Percentiles rank a stretch among this genome's conserved stretches.
phyloP scores from a whole-genome alignment of 73 alveolate species.

The Diophrys appendiculata region DNA sequence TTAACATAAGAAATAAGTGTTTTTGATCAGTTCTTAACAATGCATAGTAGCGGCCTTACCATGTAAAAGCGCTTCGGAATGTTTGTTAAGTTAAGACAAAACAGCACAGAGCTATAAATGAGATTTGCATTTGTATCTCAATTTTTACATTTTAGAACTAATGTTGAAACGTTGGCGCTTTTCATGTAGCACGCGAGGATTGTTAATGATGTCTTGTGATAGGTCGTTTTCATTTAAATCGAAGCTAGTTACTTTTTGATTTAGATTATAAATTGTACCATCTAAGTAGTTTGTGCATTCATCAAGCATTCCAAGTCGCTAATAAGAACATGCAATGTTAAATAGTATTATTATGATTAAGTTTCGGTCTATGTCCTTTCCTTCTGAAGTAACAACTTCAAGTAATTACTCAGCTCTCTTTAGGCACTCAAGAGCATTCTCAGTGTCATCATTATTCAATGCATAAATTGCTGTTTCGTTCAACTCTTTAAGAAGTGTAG shows the following conservation, averaged over 20 bases:
- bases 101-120: constrained; percentile 91
- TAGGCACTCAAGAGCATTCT: constrained; percentile 22
- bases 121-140: constrained; percentile 79
- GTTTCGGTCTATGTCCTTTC: constrained; percentile 61
- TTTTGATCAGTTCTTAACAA: constrained; percentile 75
- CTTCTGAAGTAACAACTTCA: constrained; percentile 52
- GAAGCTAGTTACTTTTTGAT: constrained; percentile 48
- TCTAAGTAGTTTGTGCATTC: constrained; percentile 59
- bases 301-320: constrained; percentile 51
- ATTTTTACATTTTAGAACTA: constrained; percentile 65
- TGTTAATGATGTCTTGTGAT: not conserved
- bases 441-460: constrained; percentile 10
- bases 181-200: constrained; percentile 25
- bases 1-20: constrained; percentile 38
- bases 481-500: not conserved
- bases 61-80: constrained; percentile 82
- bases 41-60: constrained; percentile 80
- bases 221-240: constrained; percentile 10
- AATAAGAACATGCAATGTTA: constrained; percentile 55
- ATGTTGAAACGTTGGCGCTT: constrained; percentile 39
- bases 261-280: constrained; percentile 54
- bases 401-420: constrained; percentile 14
- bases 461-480: not conserved
- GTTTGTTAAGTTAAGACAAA: constrained; percentile 79
- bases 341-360: constrained; percentile 43